Evolutionary conservation across 108 stramenopile species (phyloP).

Genomic region (Bacterosira constricta): DNA sequence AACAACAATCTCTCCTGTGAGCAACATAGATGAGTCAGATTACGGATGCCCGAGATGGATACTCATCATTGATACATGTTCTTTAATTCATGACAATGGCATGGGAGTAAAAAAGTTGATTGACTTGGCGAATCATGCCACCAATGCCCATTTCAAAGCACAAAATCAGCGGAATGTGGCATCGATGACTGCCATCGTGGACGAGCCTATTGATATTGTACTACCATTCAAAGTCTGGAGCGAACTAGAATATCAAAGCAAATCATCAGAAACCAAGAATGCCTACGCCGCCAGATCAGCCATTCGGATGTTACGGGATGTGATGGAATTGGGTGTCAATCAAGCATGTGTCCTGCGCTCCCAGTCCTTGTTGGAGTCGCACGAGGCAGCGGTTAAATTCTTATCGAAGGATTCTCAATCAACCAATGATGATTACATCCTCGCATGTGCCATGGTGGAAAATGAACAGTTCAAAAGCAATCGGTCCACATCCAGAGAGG

Average conservation of each 20-base stretch:
- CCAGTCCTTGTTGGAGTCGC: constrained; percentile 11
- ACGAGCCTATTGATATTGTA: constrained; percentile 13
- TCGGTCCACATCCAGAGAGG: neutral
- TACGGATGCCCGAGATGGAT: constrained; percentile 2
- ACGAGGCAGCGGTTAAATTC: neutral
- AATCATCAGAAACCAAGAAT: neutral
- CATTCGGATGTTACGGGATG: constrained; percentile 19
- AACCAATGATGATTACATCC: constrained; percentile 23
- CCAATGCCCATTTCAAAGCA: neutral
- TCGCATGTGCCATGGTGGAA: constrained; percentile 18
- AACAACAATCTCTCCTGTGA: neutral
- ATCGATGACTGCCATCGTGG: neutral
- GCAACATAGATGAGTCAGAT: neutral
- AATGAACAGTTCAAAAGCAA: neutral
- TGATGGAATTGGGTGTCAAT: neutral
- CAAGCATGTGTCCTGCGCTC: neutral
- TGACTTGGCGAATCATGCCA: neutral
- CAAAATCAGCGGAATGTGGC: neutral
- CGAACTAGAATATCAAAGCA: constrained; percentile 15
- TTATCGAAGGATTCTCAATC: neutral
- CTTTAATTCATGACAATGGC: constrained; percentile 12
- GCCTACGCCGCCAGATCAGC: constrained; percentile 4
- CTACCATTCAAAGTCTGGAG: constrained; percentile 14
- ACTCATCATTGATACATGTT: constrained; percentile 18
- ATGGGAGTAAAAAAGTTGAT: neutral